Evolutionary conservation across 2,329 filamentous ascomycete genomes (phyloP).

Genomic region (Xylaria sp.): DNA sequence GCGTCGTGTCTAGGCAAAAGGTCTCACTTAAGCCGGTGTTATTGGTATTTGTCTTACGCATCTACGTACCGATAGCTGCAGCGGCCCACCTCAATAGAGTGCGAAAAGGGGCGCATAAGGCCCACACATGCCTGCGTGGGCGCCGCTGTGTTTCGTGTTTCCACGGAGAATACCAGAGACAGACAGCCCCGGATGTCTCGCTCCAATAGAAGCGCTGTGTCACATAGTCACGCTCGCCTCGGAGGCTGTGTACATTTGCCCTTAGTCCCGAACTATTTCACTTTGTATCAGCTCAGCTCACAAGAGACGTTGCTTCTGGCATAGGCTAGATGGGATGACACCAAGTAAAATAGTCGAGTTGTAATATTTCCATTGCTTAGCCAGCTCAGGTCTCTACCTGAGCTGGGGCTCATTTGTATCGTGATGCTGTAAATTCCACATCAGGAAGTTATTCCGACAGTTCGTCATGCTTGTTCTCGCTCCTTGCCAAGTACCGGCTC

Average conservation of each 20-base stretch:
- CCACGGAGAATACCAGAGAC: slow-evolving; percentile 29
- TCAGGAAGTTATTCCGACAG: not conserved
- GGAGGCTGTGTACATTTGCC: too few relatives aligned
- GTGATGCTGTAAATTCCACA: not conserved
- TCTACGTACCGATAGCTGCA: slow-evolving; percentile 13
- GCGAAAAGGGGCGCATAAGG: not conserved
- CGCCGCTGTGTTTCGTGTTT: slow-evolving; percentile 10
- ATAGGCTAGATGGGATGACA: not conserved
- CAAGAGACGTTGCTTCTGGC: not conserved
- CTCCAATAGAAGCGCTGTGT: slow-evolving; percentile 9
- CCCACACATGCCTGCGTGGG: slow-evolving; percentile 4
- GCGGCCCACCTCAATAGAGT: slow-evolving; percentile 6
- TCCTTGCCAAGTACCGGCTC: not conserved
- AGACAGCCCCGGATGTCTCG: not conserved
- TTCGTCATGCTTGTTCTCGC: not conserved
- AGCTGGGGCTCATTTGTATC: not conserved
- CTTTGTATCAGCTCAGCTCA: not conserved
- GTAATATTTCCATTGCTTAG: not conserved
- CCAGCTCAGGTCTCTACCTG: not conserved
- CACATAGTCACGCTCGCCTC: slow-evolving; percentile 15
- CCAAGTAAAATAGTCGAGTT: not conserved
- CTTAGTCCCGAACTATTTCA: too few relatives aligned
- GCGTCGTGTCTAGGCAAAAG: not conserved
- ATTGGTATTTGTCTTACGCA: slow-evolving; percentile 22
- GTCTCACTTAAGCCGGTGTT: not conserved